Conservation (phyloP, 345 rosid species). For the Lepidium sativum region DNA sequence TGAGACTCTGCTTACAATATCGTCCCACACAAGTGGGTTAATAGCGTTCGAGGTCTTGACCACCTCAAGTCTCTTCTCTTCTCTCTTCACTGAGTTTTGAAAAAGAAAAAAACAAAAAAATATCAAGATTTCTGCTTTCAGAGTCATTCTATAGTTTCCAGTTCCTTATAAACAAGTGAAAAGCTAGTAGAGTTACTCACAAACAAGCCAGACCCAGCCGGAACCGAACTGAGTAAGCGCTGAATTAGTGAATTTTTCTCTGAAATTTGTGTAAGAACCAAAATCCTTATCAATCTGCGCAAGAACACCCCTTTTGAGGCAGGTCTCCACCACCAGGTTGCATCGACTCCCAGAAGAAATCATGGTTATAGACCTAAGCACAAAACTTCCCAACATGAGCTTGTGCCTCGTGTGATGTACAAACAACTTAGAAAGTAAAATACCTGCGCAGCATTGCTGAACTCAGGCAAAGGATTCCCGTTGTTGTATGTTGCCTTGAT, state of each 20-base stretch:
- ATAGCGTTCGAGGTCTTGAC: slow-evolving; percentile 67
- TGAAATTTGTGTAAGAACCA: slow-evolving; percentile 72
- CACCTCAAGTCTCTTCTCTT: slow-evolving; percentile 62
- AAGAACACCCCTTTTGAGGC: slow-evolving; percentile 78
- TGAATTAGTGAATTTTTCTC: slow-evolving; percentile 53
- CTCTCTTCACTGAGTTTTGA: slow-evolving; percentile 59
- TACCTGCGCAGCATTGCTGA: slow-evolving; percentile 88
- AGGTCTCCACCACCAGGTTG: slow-evolving; percentile 83
- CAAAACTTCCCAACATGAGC: not conserved
- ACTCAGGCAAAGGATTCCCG: slow-evolving; percentile 75
- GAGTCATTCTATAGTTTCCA: not conserved
- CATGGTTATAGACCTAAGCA: slow-evolving; percentile 81
- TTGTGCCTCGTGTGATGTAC: not conserved
- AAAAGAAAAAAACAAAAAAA: not conserved
- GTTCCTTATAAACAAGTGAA: not conserved
- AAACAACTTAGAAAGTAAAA: not conserved
- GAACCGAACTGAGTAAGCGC: slow-evolving; percentile 77
- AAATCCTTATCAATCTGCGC: slow-evolving; percentile 93
- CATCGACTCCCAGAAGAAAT: slow-evolving; percentile 99
- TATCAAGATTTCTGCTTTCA: not conserved
- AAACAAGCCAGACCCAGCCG: slow-evolving; percentile 94
- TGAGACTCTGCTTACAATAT: slow-evolving; percentile 50
- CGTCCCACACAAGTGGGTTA: slow-evolving; percentile 75
- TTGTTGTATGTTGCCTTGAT: slow-evolving; percentile 70
- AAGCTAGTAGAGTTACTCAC: slow-evolving; percentile 37